Conservation (phyloP, 2,329 filamentous ascomycete species). For the Nemania abortiva region DNA sequence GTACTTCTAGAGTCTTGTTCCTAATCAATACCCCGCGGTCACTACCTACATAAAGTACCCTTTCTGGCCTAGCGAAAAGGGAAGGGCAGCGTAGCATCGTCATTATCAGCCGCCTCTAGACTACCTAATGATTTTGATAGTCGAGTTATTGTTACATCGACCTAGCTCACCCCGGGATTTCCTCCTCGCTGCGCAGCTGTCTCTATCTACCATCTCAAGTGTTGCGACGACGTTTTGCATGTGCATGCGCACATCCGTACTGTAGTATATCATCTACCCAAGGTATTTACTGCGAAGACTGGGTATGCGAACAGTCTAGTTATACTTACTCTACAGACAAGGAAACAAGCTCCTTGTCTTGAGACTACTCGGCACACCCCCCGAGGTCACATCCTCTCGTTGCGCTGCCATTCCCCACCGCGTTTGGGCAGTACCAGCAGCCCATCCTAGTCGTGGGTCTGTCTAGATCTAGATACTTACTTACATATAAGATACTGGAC, state of each 20-base stretch:
- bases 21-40: not conserved
- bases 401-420: slow-evolving; percentile 24
- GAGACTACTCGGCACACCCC: slow-evolving; percentile 24
- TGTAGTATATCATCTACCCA: slow-evolving; percentile 4
- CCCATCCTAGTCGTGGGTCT: slow-evolving; percentile 15
- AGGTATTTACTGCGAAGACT: not conserved
- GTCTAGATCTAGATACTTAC: slow-evolving; percentile 13
- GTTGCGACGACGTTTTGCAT: slow-evolving; percentile 27
- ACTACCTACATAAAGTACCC: not conserved
- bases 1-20: not conserved
- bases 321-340: slow-evolving; percentile 12
- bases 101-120: slow-evolving; percentile 26
- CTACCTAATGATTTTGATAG: slow-evolving; percentile 12
- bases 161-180: slow-evolving; percentile 18
- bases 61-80: not conserved
- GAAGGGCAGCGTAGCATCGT: slow-evolving; percentile 20
- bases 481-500: slow-evolving; percentile 16
- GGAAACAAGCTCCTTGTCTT: slow-evolving; percentile 26
- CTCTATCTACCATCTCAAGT: slow-evolving; percentile 17
- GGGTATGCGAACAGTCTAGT: not conserved
- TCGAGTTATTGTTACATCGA: slow-evolving; percentile 23
- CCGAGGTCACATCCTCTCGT: not conserved
- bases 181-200: not conserved
- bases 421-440: slow-evolving; percentile 8
- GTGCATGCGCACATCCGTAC: slow-evolving; percentile 1